Base-by-base conservation (phyloP, 2,329 filamentous ascomycete genomes). In the Diaporthe ilicicola region DNA sequence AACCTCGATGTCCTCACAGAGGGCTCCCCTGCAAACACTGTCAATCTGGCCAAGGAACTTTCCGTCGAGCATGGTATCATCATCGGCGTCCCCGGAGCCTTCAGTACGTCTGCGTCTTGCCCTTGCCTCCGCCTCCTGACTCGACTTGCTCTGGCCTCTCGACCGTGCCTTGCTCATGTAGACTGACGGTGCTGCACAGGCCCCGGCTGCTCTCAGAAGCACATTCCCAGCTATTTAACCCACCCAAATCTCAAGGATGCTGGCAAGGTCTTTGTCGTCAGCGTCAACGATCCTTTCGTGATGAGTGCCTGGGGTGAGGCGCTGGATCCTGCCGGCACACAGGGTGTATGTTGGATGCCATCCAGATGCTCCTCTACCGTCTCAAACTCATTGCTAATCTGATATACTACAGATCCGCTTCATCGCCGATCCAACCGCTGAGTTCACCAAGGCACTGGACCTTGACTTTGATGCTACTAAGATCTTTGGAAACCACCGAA, bases 211-310 rank as follows among this genome's bases (percentile, higher is more conserved):
- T 90, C 88, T 55, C 82, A 84, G 78, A 84, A 81, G 73, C 95
- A 98, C 80, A 87, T 98, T 55, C 95, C 95, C 0, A 93, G 93
- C 69, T 98, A 94, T 84, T 92, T 98, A 81, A 91, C 90, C 78
- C 92, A 94, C 79, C 87, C 91, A 69, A 90, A 91, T 80, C 87
- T 97, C 76, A 93, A 93, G 84, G 86, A 91, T 72, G 94, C 93
- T 37, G 95, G 94, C 61, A 87, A 92, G 77, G 93, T 97, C 55
- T 97, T 97, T 78, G 94, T 98, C 50, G 90, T 98, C 70, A 91
- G 93, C 19, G 95, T 98, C 79, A 98, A 98, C 80, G 95, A 98
- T 80, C 90, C 94, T 24, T 98, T 98, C 80, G 95, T 61, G 15
- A 97, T 95, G 89, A 97, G 97, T 82, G 95, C 94, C 6, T 98